Evolutionary conservation across 129 eudicot species (phyloP).

Genomic region (Logfia minima): DNA sequence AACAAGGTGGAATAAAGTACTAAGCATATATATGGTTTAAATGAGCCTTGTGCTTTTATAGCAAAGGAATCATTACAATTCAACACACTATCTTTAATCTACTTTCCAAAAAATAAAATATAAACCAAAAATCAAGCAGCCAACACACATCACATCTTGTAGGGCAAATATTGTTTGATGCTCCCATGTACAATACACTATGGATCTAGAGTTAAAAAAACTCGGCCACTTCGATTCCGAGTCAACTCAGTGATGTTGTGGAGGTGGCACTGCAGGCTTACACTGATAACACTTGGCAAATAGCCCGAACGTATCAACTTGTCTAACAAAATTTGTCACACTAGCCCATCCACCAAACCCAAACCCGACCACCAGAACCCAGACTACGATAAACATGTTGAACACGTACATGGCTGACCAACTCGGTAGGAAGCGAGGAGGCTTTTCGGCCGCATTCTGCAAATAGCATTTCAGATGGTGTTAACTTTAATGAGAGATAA

Average conservation of each 20-base stretch:
- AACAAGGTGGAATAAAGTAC: not conserved
- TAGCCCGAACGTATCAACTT: conserved; percentile 69
- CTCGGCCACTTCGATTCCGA: not conserved
- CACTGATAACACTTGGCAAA: conserved; percentile 86
- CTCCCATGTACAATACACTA: conserved; percentile 33
- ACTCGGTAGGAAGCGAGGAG: conserved; percentile 62
- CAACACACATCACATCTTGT: conserved; percentile 32
- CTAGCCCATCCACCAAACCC: conserved; percentile 95
- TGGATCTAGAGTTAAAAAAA: not conserved
- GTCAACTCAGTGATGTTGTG: conserved; percentile 33
- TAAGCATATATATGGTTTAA: conserved; percentile 17
- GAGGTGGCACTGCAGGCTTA: conserved; percentile 32
- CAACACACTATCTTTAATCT: conserved; percentile 33
- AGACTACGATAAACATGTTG: conserved; percentile 62
- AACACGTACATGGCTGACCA: conserved; percentile 63
- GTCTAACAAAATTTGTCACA: conserved; percentile 62
- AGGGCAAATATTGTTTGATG: conserved; percentile 24
- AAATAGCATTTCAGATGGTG: not conserved
- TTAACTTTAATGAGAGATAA: not conserved
- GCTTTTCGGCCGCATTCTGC: conserved; percentile 85
- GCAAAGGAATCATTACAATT: conserved; percentile 37
- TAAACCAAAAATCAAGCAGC: conserved; percentile 29
- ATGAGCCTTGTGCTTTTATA: conserved; percentile 26
- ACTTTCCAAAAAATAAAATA: conserved; percentile 12
- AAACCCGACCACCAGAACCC: conserved; percentile 78